Evolutionary conservation across 2,329 filamentous ascomycete species (phyloP).

Genomic region (Colletotrichum graminicola): DNA sequence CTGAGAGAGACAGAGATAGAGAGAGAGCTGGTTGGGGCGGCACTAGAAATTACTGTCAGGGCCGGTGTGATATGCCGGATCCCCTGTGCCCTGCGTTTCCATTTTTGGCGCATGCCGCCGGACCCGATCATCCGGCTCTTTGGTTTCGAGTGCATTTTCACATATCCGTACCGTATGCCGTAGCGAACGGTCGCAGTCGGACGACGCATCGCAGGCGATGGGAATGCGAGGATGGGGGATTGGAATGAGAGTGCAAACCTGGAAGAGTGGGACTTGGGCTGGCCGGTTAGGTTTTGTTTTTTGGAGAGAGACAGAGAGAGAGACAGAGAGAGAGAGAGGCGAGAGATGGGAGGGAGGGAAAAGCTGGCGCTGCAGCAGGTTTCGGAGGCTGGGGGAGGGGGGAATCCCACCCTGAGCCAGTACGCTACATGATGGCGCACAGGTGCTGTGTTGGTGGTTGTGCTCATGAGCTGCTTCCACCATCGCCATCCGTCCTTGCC

Average conservation of each 20-base stretch:
- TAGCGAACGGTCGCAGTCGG: background rate
- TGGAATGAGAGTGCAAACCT: background rate
- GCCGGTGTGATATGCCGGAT: background rate
- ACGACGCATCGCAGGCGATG: background rate
- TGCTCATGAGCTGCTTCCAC: background rate
- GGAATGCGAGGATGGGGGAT: background rate
- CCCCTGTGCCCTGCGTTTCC: background rate
- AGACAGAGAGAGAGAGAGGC: too few species aligned
- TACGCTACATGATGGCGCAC: background rate
- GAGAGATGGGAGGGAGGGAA: background rate
- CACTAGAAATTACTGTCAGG: background rate
- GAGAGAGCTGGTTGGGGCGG: background rate
- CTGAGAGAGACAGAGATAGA: background rate
- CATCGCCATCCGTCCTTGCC: background rate
- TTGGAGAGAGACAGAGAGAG: background rate
- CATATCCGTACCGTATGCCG: too few species aligned
- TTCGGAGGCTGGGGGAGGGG: background rate
- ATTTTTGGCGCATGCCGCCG: background rate
- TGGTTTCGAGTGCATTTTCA: background rate
- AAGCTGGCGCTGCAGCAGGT: slow-evolving; percentile 7
- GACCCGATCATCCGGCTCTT: background rate
- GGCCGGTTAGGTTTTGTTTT: background rate
- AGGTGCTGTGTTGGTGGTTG: too few species aligned
- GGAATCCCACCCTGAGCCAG: background rate
- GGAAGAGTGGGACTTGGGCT: background rate